Base-by-base conservation (phyloP, 495 filamentous ascomycete genomes). In the Lophiotrema nucula region DNA sequence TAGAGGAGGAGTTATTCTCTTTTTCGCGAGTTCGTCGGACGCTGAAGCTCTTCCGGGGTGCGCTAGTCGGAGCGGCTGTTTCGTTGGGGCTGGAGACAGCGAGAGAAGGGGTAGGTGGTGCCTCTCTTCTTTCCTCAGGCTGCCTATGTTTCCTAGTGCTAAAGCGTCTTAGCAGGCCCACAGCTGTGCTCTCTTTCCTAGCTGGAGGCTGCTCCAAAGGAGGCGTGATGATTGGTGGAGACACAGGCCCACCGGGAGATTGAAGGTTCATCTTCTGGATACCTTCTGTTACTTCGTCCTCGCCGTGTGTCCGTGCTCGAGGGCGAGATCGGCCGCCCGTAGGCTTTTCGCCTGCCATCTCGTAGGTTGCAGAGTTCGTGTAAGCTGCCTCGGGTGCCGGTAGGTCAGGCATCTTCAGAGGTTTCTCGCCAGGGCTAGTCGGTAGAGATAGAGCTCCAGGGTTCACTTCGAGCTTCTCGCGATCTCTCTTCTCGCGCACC, bases 401-500 rank as follows among this genome's bases (percentile, higher is more conserved):
- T 4, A 96, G 80, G 64, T 90, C 88, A 21, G 89, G 86, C 66
- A 90, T 77, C 49, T 84, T 77, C 18, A 87, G 69, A 11, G 82
- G 77, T 31, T 79, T 77, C 56, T 89, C 87, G 21, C 77, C 80
- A 16, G 83, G 73, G 26, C 77, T 60, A 28, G 72, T 77, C 37
- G 77, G 82, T 63, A 83, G 76, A 54, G 77, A 72, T 33, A 83
- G 64, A 26, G 81, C 80, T 2, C 83, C 81, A 13, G 85, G 83
- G 42, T 83, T 86, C n/a, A 73, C 70, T 53, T 87, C 86, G 10
- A 71, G 58, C 48, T 79, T 78, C 68, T 99, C 92, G 44, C 88
- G 84, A 25, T 96, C 91, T 54, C 88, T 80, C 73, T 97, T 97
- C 74, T 99, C 93, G 53, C 87, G 87, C 35, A 96, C 93, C 3